Conservation (phyloP, 768 basidiomycete species). For the Hortiboletus campestris region DNA sequence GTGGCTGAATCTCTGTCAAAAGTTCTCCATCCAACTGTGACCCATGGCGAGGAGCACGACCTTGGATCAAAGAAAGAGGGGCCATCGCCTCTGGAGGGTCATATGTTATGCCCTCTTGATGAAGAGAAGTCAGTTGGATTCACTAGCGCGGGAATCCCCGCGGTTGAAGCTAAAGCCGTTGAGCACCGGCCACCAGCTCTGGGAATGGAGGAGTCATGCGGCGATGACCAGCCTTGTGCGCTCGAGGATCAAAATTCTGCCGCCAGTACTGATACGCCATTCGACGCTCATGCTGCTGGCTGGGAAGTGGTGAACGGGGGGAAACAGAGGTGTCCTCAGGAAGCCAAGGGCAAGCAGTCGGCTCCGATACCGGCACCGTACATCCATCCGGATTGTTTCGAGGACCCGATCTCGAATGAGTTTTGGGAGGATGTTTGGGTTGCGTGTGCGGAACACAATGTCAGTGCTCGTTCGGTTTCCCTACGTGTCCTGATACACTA, state of each 20-base stretch:
- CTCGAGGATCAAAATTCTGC: constrained; percentile 15
- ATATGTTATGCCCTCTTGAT: constrained; percentile 50
- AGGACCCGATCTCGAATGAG: constrained; percentile 81
- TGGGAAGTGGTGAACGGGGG: constrained; percentile 44
- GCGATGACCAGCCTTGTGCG: constrained; percentile 27
- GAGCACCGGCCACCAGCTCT: constrained; percentile 42
- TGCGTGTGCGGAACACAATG: constrained; percentile 84
- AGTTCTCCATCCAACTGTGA: constrained; percentile 35
- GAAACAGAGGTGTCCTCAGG: constrained; percentile 59
- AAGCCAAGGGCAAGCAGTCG: constrained; percentile 55
- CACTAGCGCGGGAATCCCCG: constrained; percentile 61
- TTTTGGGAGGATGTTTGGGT: constrained; percentile 95
- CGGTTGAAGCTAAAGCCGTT: constrained; percentile 64
- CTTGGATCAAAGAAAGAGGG: constrained; percentile 23
- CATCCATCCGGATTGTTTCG: constrained; percentile 75
- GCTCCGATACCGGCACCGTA: constrained; percentile 64
- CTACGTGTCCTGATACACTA: neutral
- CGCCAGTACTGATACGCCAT: neutral
- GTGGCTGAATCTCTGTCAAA: constrained; percentile 36
- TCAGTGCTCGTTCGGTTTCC: constrained; percentile 38
- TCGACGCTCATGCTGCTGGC: constrained; percentile 39
- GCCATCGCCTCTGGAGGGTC: constrained; percentile 45
- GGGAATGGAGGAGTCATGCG: constrained; percentile 26
- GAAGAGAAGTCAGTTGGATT: constrained; percentile 55
- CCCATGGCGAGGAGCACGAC: neutral